These are phyloP conservation scores for Fusarium compactum DNA, from an alignment of 2,329 filamentous ascomycete species.

Conservation along the genomic window DNA sequence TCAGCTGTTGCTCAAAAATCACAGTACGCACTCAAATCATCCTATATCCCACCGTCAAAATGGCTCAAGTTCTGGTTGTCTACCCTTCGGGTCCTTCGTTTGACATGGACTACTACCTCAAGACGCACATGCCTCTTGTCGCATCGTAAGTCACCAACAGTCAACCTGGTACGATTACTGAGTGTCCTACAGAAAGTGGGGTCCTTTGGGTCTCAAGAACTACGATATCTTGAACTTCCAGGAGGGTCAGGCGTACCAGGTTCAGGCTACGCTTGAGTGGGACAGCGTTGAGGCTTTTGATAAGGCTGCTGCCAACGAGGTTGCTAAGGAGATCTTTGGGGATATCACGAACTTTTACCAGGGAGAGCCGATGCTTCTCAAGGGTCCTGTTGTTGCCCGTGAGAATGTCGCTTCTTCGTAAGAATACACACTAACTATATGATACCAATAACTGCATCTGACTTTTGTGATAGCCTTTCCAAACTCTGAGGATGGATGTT, in stretches of 20 bases:
- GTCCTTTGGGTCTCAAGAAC: conserved; percentile 31
- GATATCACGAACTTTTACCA: conserved; percentile 43
- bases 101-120: conserved; percentile 45
- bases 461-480: not conserved
- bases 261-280: conserved; percentile 45
- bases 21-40: not conserved
- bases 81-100: conserved; percentile 46
- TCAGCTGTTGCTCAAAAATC: not conserved
- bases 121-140: conserved; percentile 47
- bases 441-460: not conserved
- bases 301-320: conserved; percentile 21
- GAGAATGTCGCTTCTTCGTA: conserved; percentile 16
- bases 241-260: conserved; percentile 36
- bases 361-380: conserved; percentile 36
- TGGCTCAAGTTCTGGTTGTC: conserved; percentile 45
- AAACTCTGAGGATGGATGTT: not conserved
- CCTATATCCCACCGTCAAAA: conserved; percentile 1
- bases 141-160: conserved; percentile 30
- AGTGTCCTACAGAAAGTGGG: conserved; percentile 33
- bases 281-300: conserved; percentile 37
- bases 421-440: not conserved
- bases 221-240: conserved; percentile 42
- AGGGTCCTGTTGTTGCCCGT: conserved; percentile 33
- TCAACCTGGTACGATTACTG: not conserved
- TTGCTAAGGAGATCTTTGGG: conserved; percentile 28